Evolutionary conservation across 2,329 filamentous ascomycete genomes (phyloP).

Genomic region (Zymoseptoria passerinii): DNA sequence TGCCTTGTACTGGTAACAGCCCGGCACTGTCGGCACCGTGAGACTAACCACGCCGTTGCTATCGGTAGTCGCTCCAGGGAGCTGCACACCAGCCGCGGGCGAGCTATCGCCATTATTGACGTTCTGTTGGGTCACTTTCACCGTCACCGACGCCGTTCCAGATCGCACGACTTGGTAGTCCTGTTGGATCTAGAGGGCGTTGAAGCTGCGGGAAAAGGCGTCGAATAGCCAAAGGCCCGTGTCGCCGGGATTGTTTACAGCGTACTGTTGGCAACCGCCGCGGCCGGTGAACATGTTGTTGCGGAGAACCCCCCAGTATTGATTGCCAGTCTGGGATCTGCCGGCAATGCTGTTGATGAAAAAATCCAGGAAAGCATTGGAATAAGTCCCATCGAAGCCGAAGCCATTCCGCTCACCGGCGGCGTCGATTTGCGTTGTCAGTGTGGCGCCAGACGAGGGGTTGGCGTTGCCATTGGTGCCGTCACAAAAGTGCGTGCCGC

Average conservation of each 20-base stretch:
- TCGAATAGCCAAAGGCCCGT: conserved; percentile 7
- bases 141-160: not conserved
- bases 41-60: conserved; percentile 6
- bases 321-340: not conserved
- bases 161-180: conserved; percentile 1
- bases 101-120: too few species aligned
- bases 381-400: conserved; percentile 15
- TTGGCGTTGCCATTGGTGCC: conserved; percentile 12
- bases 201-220: conserved; percentile 7
- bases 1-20: conserved; percentile 17
- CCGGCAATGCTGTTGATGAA: conserved; percentile 13
- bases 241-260: not conserved
- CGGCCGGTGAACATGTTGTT: conserved; percentile 8
- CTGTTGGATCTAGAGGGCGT: not conserved
- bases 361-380: conserved; percentile 12
- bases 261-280: conserved; percentile 14
- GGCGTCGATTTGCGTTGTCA: conserved; percentile 14
- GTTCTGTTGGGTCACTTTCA: not conserved
- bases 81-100: conserved; percentile 2
- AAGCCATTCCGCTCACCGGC: conserved; percentile 8
- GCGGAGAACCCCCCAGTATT: conserved; percentile 18
- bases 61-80: conserved; percentile 7
- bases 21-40: conserved; percentile 7
- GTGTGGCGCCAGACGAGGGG: conserved; percentile 8
- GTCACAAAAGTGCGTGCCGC: conserved; percentile 16